These are phyloP conservation scores for Venturia effusa DNA, from an alignment of 2,329 filamentous ascomycete genomes.

Conservation along the genomic window DNA sequence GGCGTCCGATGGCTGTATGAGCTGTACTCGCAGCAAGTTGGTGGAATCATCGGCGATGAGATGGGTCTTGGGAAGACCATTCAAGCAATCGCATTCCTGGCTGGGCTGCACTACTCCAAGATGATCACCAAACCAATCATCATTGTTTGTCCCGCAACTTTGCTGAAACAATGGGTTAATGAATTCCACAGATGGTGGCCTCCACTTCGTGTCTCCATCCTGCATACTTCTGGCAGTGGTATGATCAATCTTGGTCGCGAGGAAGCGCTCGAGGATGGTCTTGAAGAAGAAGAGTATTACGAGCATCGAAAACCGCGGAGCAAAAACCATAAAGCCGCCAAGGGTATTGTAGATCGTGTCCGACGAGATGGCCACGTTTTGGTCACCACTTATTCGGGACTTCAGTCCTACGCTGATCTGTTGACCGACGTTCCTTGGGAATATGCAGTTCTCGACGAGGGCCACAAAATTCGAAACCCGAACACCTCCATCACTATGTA, in stretches of 20 bases:
- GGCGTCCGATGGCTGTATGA: slow-evolving; percentile 95
- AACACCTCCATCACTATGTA: slow-evolving; percentile 91
- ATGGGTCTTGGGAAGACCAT: slow-evolving; percentile 98
- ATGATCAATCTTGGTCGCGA: slow-evolving; percentile 71
- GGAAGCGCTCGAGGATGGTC: slow-evolving; percentile 49
- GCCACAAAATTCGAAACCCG: slow-evolving; percentile 95
- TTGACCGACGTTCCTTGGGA: slow-evolving; percentile 80
- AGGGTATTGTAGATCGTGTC: slow-evolving; percentile 72
- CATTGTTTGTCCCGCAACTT: slow-evolving; percentile 84
- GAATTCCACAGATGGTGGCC: slow-evolving; percentile 99
- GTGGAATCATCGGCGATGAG: slow-evolving; percentile 92
- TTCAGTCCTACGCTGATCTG: slow-evolving; percentile 83
- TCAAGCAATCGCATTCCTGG: slow-evolving; percentile 70
- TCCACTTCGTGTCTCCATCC: slow-evolving; percentile 86
- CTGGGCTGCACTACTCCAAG: slow-evolving; percentile 84
- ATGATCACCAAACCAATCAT: slow-evolving; percentile 76
- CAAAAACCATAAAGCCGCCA: slow-evolving; percentile 58
- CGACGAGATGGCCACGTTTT: slow-evolving; percentile 79
- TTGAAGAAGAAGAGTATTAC: slow-evolving; percentile 40
- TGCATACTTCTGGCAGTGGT: slow-evolving; percentile 91
- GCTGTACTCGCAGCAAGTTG: slow-evolving; percentile 77
- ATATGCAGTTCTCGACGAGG: slow-evolving; percentile 90
- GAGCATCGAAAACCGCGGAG: slow-evolving; percentile 23
- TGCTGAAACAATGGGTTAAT: slow-evolving; percentile 95
- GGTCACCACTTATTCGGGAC: slow-evolving; percentile 87